Percentiles rank a stretch among this genome's conserved stretches.
These are phyloP conservation scores for Sporothrix humicola DNA, from an alignment of 2,329 filamentous ascomycete genomes.

Conservation along the genomic window DNA sequence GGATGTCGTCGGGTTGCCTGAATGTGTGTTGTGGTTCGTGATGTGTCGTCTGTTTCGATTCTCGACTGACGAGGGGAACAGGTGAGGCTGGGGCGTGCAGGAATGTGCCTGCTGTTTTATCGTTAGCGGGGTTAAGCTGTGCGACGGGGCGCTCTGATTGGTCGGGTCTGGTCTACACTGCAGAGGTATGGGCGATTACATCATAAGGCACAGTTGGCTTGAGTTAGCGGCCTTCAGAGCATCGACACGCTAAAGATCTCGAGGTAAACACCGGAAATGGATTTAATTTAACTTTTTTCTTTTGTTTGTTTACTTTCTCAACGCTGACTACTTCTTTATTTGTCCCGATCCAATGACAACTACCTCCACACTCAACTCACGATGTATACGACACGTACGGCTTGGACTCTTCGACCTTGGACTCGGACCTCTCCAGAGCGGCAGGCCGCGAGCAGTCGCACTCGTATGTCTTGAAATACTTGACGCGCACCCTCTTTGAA, in stretches of 20 bases:
- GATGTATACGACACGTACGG: neutral
- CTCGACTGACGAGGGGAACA: neutral
- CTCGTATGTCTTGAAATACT: neutral
- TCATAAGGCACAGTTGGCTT: neutral
- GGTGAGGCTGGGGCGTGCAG: conserved; percentile 5
- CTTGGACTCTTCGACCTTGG: neutral
- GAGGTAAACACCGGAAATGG: neutral
- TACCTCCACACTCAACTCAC: neutral
- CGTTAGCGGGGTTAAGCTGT: conserved; percentile 22
- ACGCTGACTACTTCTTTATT: neutral
- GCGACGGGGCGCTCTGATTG: neutral
- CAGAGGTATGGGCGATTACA: conserved; percentile 6
- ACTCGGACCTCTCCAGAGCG: neutral
- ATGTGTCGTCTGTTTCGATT: conserved; percentile 2
- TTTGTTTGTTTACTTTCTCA: too few species aligned
- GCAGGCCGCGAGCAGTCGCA: neutral
- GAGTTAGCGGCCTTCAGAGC: neutral
- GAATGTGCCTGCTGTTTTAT: conserved; percentile 15
- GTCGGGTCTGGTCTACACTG: neutral
- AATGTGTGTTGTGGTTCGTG: neutral
- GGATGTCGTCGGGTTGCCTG: neutral
- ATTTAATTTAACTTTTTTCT: neutral
- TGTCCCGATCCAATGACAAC: neutral
- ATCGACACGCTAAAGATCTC: neutral
- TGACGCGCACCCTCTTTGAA: conserved; percentile 34